Evolutionary conservation across 495 filamentous ascomycete genomes (phyloP).

Genomic region (Daldinia bambusicola): DNA sequence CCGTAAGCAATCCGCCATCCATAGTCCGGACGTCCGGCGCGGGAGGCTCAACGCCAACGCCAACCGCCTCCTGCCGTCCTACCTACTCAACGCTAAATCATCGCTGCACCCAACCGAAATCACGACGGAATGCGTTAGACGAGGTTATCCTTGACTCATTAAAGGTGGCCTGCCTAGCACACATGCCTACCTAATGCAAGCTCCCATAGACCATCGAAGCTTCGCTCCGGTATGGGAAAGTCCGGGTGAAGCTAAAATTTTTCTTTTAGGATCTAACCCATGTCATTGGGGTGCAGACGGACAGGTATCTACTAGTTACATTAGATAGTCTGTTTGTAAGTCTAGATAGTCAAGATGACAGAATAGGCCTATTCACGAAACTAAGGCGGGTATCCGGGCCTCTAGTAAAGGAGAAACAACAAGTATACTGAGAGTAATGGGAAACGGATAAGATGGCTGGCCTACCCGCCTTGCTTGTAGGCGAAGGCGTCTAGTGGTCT

Average conservation of each 20-base stretch:
- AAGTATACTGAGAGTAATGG: neutral
- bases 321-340: no score
- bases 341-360: no score
- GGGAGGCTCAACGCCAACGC: slow-evolving; percentile 16
- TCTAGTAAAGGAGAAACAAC: neutral
- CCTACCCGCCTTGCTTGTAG: neutral
- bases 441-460: slow-evolving; percentile 21
- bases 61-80: neutral
- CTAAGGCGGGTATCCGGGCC: slow-evolving; percentile 1
- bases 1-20: slow-evolving; percentile 6
- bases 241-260: slow-evolving; percentile 17
- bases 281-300: neutral
- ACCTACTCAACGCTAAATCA: slow-evolving; percentile 1
- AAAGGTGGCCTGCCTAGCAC: no score
- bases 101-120: slow-evolving; percentile 1
- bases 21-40: slow-evolving; percentile 33
- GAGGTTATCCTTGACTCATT: neutral
- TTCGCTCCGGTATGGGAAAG: slow-evolving; percentile 23
- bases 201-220: neutral
- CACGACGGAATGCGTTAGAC: neutral
- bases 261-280: slow-evolving; percentile 15
- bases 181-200: slow-evolving; percentile 8
- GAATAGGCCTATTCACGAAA: slow-evolving; percentile 7
- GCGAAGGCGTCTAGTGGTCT: neutral
- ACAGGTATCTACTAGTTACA: neutral